These are phyloP conservation scores for Dovyalis caffra DNA, from an alignment of 345 rosid genomes.

Conservation along the genomic window DNA sequence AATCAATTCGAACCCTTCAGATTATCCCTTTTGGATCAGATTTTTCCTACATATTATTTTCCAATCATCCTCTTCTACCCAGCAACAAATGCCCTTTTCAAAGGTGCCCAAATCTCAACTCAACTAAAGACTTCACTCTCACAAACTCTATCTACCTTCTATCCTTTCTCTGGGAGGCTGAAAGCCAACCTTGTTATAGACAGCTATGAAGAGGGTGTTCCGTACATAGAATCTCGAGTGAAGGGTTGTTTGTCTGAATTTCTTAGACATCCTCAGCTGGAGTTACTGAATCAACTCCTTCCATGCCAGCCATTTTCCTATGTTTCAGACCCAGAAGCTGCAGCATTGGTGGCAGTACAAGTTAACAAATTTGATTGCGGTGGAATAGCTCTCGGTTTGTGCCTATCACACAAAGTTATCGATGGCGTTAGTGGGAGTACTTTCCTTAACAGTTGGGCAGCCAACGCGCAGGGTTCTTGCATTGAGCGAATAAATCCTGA, in stretches of 20 bases:
- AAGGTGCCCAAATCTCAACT: not conserved
- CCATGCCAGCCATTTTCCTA: not conserved
- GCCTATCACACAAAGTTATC: not conserved
- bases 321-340: not conserved
- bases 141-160: not conserved
- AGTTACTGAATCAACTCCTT: not conserved
- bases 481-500: not conserved
- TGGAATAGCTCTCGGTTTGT: not conserved
- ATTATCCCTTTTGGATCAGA: not conserved
- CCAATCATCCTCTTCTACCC: not conserved
- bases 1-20: not conserved
- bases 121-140: slow-evolving; percentile 10
- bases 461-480: not conserved
- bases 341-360: not conserved
- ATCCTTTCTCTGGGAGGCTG: slow-evolving; percentile 5
- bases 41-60: not conserved
- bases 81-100: too few relatives aligned
- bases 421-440: not conserved
- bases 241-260: not conserved
- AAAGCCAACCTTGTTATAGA: not conserved
- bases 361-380: slow-evolving; percentile 1
- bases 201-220: slow-evolving; percentile 4
- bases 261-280: not conserved
- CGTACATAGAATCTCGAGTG: slow-evolving; percentile 1
- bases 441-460: slow-evolving; percentile 10